phyloP scores from a whole-genome alignment of 108 stramenopile species.

The Licmophora abbreviata region DNA sequence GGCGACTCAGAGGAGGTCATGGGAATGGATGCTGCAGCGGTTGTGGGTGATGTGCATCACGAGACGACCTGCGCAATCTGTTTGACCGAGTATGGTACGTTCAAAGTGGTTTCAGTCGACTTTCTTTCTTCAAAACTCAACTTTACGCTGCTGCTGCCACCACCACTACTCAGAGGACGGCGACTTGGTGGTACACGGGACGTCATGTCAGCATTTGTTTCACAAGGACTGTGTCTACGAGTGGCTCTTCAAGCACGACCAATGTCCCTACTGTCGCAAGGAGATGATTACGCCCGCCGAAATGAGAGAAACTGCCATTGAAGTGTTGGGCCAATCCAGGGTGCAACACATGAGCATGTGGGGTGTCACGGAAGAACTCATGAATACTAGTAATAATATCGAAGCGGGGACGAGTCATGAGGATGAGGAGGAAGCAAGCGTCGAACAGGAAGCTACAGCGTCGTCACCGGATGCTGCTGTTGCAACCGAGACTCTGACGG shows the following conservation, averaged over 20 bases:
- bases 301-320: background rate
- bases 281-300: background rate
- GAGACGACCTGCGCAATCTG: background rate
- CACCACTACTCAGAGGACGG: too few species aligned
- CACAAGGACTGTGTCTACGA: constrained; percentile 1
- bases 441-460: background rate
- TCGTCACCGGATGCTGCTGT: background rate
- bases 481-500: background rate
- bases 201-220: constrained; percentile 5
- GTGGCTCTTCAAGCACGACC: constrained; percentile 5
- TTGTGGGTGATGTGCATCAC: too few species aligned
- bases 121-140: too few species aligned
- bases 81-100: background rate
- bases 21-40: too few species aligned
- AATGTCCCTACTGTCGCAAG: constrained; percentile 5
- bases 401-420: background rate
- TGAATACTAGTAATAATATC: background rate
- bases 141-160: too few species aligned
- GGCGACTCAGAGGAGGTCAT: too few species aligned
- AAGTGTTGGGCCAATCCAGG: background rate
- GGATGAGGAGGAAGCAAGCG: background rate
- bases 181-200: background rate
- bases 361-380: background rate
- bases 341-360: background rate
- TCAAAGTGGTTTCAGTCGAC: too few species aligned